These are phyloP conservation scores for Rhinocladiella similis DNA, from an alignment of 2,329 filamentous ascomycete species.

Conservation along the genomic window DNA sequence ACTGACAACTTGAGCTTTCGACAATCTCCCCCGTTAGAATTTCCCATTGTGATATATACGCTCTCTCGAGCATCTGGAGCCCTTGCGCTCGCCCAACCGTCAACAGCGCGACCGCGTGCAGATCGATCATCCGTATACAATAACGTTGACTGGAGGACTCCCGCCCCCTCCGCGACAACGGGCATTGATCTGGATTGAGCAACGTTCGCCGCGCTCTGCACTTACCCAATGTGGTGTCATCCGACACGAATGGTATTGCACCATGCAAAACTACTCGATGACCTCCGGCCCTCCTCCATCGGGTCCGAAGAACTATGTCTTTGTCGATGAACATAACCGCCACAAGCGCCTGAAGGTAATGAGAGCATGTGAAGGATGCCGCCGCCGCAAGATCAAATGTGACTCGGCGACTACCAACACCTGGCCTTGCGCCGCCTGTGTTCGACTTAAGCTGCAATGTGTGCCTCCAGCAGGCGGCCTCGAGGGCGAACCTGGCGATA, in stretches of 20 bases:
- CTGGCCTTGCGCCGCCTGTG: constrained; percentile 95
- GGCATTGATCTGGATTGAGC: constrained; percentile 19
- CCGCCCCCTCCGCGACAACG: constrained; percentile 8
- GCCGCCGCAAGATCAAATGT: constrained; percentile 95
- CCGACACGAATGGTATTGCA: constrained; percentile 23
- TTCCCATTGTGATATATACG: background rate
- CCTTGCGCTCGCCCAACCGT: background rate
- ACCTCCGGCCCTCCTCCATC: constrained; percentile 21
- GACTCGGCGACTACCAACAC: constrained; percentile 96
- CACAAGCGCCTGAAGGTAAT: constrained; percentile 97
- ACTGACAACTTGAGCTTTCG: background rate
- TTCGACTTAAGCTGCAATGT: constrained; percentile 87
- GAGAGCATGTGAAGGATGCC: constrained; percentile 94
- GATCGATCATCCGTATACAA: background rate
- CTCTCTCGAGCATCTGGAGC: background rate
- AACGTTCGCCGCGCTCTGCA: constrained; percentile 13
- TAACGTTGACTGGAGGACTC: background rate
- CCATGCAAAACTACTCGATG: constrained; percentile 28
- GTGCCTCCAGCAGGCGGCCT: constrained; percentile 82
- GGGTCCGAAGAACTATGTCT: constrained; percentile 75
- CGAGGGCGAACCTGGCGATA: constrained; percentile 53
- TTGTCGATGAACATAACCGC: constrained; percentile 97
- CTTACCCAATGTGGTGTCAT: constrained; percentile 28
- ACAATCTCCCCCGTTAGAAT: background rate
- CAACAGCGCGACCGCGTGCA: background rate